phyloP scores from a whole-genome alignment of 148 eudicot species.

The Vaccinium myrtillus region DNA sequence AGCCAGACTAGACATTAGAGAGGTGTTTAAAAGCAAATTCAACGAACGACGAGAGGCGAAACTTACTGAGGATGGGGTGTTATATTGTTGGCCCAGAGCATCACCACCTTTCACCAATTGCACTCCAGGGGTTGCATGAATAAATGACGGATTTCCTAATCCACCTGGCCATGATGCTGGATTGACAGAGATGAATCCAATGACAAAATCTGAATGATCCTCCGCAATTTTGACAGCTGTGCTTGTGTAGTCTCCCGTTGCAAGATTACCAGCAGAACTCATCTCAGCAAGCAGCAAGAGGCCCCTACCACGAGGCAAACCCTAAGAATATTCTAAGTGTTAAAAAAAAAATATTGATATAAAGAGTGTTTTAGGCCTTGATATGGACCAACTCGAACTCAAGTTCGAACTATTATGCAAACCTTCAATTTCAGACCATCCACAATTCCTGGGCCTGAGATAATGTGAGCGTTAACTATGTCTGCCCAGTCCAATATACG shows the following conservation, averaged over 20 bases:
- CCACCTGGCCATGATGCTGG: slow-evolving; percentile 92
- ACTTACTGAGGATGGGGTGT: slow-evolving; percentile 88
- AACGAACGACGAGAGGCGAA: neutral
- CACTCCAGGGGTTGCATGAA: slow-evolving; percentile 97
- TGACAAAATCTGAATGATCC: slow-evolving; percentile 91
- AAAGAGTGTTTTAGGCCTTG: neutral
- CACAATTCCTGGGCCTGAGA: slow-evolving; percentile 97
- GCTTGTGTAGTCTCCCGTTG: slow-evolving; percentile 94
- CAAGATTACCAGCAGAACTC: slow-evolving; percentile 97
- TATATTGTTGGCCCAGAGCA: slow-evolving; percentile 91
- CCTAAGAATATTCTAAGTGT: slow-evolving; percentile 34
- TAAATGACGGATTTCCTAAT: slow-evolving; percentile 68
- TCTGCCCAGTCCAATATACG: slow-evolving; percentile 98
- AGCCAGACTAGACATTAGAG: neutral
- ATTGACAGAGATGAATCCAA: slow-evolving; percentile 94
- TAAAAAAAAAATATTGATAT: slow-evolving; percentile 6
- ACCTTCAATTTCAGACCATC: slow-evolving; percentile 94
- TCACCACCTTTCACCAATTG: slow-evolving; percentile 96
- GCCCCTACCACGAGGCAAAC: slow-evolving; percentile 86
- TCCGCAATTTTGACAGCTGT: slow-evolving; percentile 89
- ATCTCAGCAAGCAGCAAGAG: slow-evolving; percentile 91
- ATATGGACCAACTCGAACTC: neutral
- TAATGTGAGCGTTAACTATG: slow-evolving; percentile 87
- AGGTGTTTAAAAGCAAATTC: neutral
- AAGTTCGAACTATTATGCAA: slow-evolving; percentile 7